Evolutionary conservation across 192 early-diverging fungal species (phyloP).

Genomic region (Gonapodya prolifera): DNA sequence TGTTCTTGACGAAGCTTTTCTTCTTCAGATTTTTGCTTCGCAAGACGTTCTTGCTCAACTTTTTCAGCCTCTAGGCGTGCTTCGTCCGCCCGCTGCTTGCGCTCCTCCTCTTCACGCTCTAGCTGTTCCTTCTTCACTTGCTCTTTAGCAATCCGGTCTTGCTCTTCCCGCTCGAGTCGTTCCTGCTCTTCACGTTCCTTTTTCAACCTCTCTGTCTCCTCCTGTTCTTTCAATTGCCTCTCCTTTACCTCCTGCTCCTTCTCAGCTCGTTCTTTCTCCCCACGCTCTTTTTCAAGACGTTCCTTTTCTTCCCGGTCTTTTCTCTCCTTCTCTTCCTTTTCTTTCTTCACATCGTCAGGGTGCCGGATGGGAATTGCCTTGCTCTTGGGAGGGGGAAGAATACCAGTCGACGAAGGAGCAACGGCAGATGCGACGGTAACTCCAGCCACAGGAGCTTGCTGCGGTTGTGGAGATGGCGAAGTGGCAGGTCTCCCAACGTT

Average conservation of each 20-base stretch:
- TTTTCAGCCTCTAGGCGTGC: too few relatives aligned
- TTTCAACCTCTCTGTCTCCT: not conserved
- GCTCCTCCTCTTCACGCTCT: not conserved
- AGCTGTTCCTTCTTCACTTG: not conserved
- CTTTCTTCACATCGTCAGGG: not conserved
- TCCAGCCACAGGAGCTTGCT: not conserved
- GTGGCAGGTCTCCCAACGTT: not conserved
- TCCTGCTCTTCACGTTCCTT: not conserved
- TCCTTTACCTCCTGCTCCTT: conserved; percentile 2
- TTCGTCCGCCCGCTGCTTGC: not conserved
- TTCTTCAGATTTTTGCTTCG: not conserved
- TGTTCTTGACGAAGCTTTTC: not conserved
- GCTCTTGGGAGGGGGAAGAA: not conserved
- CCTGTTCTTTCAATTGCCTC: not conserved
- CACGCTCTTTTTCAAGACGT: not conserved
- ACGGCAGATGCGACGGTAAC: not conserved
- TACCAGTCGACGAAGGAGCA: not conserved
- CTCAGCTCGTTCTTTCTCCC: not conserved
- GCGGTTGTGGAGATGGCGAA: not conserved
- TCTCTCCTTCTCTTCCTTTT: conserved; percentile 1
- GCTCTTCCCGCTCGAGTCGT: not conserved
- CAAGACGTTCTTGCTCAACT: not conserved
- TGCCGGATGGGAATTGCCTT: not conserved
- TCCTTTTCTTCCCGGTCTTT: not conserved
- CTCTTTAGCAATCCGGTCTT: not conserved